A percentile compares a stretch with the other conserved stretches of the same genome.
phyloP scores from a whole-genome alignment of 768 basidiomycete species.

The Tricholoma matsutake region DNA sequence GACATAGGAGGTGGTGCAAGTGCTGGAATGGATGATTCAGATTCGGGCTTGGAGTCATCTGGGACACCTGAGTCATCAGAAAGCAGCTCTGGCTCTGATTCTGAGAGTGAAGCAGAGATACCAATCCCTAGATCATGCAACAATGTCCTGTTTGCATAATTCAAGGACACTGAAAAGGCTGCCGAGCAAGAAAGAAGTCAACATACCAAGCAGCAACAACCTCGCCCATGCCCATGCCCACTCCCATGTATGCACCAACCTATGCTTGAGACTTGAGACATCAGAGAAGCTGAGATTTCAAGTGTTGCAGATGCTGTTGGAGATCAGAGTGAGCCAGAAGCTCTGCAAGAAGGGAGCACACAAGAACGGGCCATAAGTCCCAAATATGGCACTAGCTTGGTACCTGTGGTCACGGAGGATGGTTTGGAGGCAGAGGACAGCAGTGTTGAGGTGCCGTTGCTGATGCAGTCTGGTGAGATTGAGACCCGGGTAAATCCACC shows the following conservation, averaged over 20 bases:
- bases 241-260: neutral
- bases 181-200: neutral
- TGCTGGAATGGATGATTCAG: neutral
- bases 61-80: too few species aligned
- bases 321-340: neutral
- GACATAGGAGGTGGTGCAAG: neutral
- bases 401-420: neutral
- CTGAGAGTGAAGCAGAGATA: too few species aligned
- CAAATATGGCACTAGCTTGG: neutral
- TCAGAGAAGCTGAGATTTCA: neutral
- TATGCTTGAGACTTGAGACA: neutral
- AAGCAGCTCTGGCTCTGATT: too few species aligned
- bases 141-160: conserved; percentile 1
- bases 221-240: neutral
- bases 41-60: neutral
- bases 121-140: conserved; percentile 3
- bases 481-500: neutral
- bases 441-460: neutral
- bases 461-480: neutral
- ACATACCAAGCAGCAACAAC: neutral
- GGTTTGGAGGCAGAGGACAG: neutral
- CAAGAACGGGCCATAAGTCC: neutral
- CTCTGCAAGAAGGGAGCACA: neutral
- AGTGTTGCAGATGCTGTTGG: neutral
- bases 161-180: neutral